These are phyloP conservation scores for Penicillium silybi DNA, from an alignment of 495 filamentous ascomycete species.

Conservation along the genomic window DNA sequence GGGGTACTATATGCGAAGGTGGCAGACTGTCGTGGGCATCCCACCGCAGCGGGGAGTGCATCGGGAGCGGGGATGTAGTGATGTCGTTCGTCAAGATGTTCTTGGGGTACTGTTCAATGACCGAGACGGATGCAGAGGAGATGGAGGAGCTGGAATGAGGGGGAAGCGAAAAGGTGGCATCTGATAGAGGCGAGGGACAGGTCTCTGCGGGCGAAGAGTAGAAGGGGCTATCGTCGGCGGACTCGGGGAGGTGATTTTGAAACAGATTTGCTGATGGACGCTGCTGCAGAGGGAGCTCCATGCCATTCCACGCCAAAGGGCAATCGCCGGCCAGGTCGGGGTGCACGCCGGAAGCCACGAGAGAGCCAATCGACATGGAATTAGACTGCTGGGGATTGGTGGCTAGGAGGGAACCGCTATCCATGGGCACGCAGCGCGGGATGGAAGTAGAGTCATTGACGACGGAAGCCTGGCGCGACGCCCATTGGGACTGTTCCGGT, in stretches of 20 bases:
- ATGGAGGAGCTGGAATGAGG: constrained; percentile 37
- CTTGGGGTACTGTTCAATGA: constrained; percentile 37
- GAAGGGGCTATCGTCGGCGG: constrained; percentile 38
- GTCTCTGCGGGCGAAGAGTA: constrained; percentile 43
- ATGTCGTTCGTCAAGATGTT: constrained; percentile 32
- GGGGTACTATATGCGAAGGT: constrained; percentile 29
- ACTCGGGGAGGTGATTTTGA: constrained; percentile 35
- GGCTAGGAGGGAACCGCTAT: constrained; percentile 24
- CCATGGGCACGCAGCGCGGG: constrained; percentile 28
- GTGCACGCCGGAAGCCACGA: constrained; percentile 42
- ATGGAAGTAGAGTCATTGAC: constrained; percentile 22
- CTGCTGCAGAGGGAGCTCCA: constrained; percentile 37
- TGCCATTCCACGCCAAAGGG: constrained; percentile 37
- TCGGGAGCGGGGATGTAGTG: constrained; percentile 35
- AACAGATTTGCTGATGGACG: constrained; percentile 27
- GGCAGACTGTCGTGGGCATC: constrained; percentile 26
- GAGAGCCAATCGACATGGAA: constrained; percentile 44
- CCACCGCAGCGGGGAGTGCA: constrained; percentile 36
- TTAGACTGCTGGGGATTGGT: constrained; percentile 28
- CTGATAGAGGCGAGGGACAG: constrained; percentile 42
- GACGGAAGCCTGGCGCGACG: constrained; percentile 18
- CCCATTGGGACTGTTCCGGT: constrained; percentile 33
- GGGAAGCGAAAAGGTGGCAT: constrained; percentile 35
- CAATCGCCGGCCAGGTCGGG: constrained; percentile 37
- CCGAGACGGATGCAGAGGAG: constrained; percentile 30